Evolutionary conservation across 1,284 basidiomycete species (phyloP).

Genomic region (Moesziomyces antarcticus): DNA sequence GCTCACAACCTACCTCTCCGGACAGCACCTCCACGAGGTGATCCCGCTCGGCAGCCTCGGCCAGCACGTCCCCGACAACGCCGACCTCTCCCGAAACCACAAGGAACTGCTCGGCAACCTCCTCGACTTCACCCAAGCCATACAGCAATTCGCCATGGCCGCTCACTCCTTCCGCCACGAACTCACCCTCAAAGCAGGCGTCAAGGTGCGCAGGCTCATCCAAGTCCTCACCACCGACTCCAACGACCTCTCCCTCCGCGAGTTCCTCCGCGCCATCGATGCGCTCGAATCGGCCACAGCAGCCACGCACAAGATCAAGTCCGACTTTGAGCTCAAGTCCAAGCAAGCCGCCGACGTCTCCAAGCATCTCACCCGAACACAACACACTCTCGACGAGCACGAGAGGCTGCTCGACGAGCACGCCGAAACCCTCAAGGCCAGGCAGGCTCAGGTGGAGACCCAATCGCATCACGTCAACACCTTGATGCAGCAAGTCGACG

Average conservation of each 20-base stretch:
- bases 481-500: too few species aligned
- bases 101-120: conserved; percentile 31
- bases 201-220: conserved; percentile 25
- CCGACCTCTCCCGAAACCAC: background rate
- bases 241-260: too few species aligned
- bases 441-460: too few species aligned
- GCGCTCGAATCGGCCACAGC: background rate
- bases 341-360: too few species aligned
- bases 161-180: conserved; percentile 12
- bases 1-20: conserved; percentile 31
- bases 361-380: too few species aligned
- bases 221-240: conserved; percentile 14
- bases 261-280: background rate
- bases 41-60: background rate
- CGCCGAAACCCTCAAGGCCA: too few species aligned
- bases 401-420: too few species aligned
- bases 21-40: conserved; percentile 8
- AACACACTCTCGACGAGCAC: too few species aligned
- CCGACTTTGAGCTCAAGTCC: too few species aligned
- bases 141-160: conserved; percentile 39
- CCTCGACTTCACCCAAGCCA: conserved; percentile 29
- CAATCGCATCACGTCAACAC: too few species aligned
- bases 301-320: too few species aligned
- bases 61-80: background rate
- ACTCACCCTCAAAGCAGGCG: conserved; percentile 15